A percentile compares a stretch with the other conserved stretches of the same genome.
Evolutionary conservation across 257 asterid genomes (phyloP).

Genomic region (Solanum tacnaense): DNA sequence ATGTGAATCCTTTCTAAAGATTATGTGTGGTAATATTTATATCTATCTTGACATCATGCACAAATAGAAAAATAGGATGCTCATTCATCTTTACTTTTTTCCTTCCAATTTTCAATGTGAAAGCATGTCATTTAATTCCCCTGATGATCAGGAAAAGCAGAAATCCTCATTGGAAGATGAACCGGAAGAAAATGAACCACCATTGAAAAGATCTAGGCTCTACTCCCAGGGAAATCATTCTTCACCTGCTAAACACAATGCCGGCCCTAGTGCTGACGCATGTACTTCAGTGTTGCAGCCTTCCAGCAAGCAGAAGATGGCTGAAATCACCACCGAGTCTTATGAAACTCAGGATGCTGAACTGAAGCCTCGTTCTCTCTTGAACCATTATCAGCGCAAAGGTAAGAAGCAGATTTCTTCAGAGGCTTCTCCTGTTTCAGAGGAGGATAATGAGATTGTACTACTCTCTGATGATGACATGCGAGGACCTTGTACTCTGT

Average conservation of each 20-base stretch:
- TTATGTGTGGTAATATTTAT: neutral
- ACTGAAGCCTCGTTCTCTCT: neutral
- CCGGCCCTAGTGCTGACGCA: neutral
- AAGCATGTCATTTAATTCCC: neutral
- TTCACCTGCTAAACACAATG: neutral
- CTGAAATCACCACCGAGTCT: neutral
- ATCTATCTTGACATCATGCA: neutral
- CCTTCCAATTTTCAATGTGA: neutral
- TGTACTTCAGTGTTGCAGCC: neutral
- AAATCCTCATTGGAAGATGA: constrained; percentile 6
- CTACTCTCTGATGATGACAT: constrained; percentile 6
- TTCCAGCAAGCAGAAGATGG: constrained; percentile 1
- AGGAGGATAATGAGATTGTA: neutral
- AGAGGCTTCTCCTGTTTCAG: neutral
- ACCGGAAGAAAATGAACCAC: constrained; percentile 25
- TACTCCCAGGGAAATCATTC: constrained; percentile 7
- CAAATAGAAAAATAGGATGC: neutral
- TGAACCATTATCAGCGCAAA: constrained; percentile 2
- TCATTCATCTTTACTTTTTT: neutral
- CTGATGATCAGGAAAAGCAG: neutral
- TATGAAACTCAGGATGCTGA: constrained; percentile 1
- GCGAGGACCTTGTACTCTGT: neutral
- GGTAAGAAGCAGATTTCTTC: constrained; percentile 10
- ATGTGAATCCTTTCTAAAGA: neutral
- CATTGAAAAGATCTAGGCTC: constrained; percentile 11